Base-by-base conservation (phyloP, 352 stramenopile species). In the Phytophthora niederhauseri region DNA sequence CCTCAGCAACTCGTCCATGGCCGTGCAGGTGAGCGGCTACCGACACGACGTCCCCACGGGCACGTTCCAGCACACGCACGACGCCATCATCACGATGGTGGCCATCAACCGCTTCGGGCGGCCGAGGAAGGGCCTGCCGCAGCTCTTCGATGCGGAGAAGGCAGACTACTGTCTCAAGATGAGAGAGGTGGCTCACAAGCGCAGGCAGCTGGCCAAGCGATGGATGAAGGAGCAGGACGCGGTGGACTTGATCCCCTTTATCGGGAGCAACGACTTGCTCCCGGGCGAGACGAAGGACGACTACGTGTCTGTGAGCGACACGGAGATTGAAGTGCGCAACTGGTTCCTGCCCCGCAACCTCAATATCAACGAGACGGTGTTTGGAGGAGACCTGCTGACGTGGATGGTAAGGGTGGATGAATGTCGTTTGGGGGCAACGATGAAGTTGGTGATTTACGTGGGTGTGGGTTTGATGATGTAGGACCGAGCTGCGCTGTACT, bases 301-400 rank as follows among this genome's bases (percentile, higher is more conserved):
- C 48, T 85, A 80, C 58, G 77, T 90, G 4, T 19, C 78, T 0
- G 72, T 93, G 46, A 71, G 63, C 15, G 85, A 90, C 28, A 91
- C 85, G 55, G 72, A 85, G 51, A 76, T 94, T 34, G 80, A 92
- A 73, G 67, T 91, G 48, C 79, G 82, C 68, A 88, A 92, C 43
- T 84, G 80, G 78, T 91, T 93, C 56, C 61, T 91, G 59, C 82
- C 85, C 20, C 78, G 82, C 68, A 84, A 88, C 53, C 70, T 92
- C 38, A 93, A 93, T 68, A 79, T 84, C 53, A 90, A 91, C 64
- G 60, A 90, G 14, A 91, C 82, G 17, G 73, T 93, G 3, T 93
- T 93, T 28, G 83, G 83, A 51, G 84, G 85, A 22, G 83, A 90
- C 34, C 55, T 92, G 28, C 72, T 89, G 6, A 74, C 73, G 3